These are phyloP conservation scores for Fraxinus latifolia DNA, from an alignment of 305 asterid species.

Conservation along the genomic window DNA sequence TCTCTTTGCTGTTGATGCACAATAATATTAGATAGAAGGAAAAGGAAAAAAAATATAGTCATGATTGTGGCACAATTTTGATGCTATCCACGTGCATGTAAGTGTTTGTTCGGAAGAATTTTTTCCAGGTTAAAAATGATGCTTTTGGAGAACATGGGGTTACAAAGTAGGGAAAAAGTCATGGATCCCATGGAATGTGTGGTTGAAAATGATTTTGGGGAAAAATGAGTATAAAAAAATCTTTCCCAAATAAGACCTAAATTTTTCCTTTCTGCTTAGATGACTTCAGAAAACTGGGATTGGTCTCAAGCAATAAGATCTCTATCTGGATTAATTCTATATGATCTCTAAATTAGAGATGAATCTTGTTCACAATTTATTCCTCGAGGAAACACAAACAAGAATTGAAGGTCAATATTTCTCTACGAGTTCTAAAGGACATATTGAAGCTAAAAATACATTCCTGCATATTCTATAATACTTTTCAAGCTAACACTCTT, in stretches of 20 bases:
- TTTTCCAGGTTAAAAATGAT: not conserved
- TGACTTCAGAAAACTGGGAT: not conserved
- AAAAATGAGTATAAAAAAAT: not conserved
- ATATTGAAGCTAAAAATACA: not conserved
- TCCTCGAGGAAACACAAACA: not conserved
- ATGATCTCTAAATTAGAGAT: not conserved
- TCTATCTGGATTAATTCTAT: not conserved
- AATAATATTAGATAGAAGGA: not conserved
- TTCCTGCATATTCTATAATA: not conserved
- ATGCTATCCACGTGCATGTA: not conserved
- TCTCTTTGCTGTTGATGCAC: slow-evolving; percentile 61
- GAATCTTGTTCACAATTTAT: not conserved
- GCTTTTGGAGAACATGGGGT: not conserved
- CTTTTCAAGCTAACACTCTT: slow-evolving; percentile 11
- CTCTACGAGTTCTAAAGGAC: not conserved
- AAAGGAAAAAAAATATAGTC: not conserved
- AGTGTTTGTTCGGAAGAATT: too few species aligned
- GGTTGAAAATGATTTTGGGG: not conserved
- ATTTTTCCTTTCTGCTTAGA: not conserved
- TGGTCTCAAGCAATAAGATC: not conserved
- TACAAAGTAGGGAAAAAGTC: not conserved
- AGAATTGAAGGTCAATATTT: not conserved
- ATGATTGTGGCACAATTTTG: not conserved
- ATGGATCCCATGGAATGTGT: not conserved
- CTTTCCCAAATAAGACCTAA: not conserved